Evolutionary conservation across 371 early-diverging fungal species (phyloP), one percentile per base, ranked within the genome.

Genomic region (Mortierella sp.): DNA sequence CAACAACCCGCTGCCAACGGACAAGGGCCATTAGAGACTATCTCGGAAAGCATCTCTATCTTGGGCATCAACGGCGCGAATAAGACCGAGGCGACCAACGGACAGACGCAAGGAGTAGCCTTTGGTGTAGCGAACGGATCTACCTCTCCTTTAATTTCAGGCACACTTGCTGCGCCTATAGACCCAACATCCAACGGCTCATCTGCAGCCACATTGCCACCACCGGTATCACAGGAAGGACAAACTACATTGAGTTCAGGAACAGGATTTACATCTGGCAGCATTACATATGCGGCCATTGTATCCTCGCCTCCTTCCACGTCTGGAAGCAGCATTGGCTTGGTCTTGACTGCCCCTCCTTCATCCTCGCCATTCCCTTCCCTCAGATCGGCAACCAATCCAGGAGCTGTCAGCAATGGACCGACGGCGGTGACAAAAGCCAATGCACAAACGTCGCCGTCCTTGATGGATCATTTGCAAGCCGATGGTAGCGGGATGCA

Each of bases 401-500:
- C 76, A 19, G 46, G 43, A 31, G 21, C 71, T 24, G 6, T 59
- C 0, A 54, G 2, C 26, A 55, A 40, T 13, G 40, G 70, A 2
- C 26, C 37, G 14, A 74, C 51, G 6, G 81, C 64, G n/a, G 61
- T n/a, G 3, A 6, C 81, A 9, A 73, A 51, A 26, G n/a, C 54
- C 37, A 48, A 53, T 8, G 21, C 75, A 8, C n/a, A 73, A 24
- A n/a, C 69, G 31, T 24, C 73, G 46, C 70, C 77, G 5, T 48
- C 73, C 6, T 48, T 73, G 3, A 31, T 71, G 34, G 70, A 81
- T 13, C 76, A 50, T 1, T 40, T 71, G 11, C 73, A 73, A 21
- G 43, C 44, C 21, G 76, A 80, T n/a, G 85, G 81, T 5, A 57
- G 88, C 11, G 84, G 83, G 37, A 89, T 97, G 71, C 93, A 94